Evolutionary conservation across 805 yeast genomes (phyloP).

Genomic region (Ogataea nakhonphanomensis): DNA sequence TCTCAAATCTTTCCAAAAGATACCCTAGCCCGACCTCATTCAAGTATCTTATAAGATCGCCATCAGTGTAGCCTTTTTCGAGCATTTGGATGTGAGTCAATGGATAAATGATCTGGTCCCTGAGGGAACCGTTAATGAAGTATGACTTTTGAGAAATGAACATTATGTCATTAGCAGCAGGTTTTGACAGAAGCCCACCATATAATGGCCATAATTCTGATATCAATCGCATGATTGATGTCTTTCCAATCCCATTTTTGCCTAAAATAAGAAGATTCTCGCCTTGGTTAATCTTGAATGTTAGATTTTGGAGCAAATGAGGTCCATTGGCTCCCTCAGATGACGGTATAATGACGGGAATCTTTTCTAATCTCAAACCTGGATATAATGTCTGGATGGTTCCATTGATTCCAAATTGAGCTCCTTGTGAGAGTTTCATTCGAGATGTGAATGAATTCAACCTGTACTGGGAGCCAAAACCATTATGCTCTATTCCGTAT

Average conservation of each 20-base stretch:
- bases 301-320: slow-evolving; percentile 58
- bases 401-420: slow-evolving; percentile 57
- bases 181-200: slow-evolving; percentile 77
- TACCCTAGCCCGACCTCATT: slow-evolving; percentile 79
- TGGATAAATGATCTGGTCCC: slow-evolving; percentile 92
- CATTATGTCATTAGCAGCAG: slow-evolving; percentile 61
- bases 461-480: slow-evolving; percentile 32
- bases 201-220: slow-evolving; percentile 93
- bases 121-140: slow-evolving; percentile 72
- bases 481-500: slow-evolving; percentile 37
- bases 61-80: slow-evolving; percentile 67
- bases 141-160: slow-evolving; percentile 87
- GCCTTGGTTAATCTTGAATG: slow-evolving; percentile 57
- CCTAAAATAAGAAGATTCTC: slow-evolving; percentile 80
- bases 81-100: slow-evolving; percentile 73
- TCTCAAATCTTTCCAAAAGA: slow-evolving; percentile 60
- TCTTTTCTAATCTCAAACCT: slow-evolving; percentile 79
- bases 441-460: slow-evolving; percentile 32
- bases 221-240: slow-evolving; percentile 76
- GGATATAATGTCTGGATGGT: slow-evolving; percentile 72
- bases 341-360: slow-evolving; percentile 79
- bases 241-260: slow-evolving; percentile 86
- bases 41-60: slow-evolving; percentile 61
- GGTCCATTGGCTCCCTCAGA: slow-evolving; percentile 53
- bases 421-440: slow-evolving; percentile 17